Base-by-base conservation (phyloP, 306 rosid genomes). In the Hippophae rhamnoides region DNA sequence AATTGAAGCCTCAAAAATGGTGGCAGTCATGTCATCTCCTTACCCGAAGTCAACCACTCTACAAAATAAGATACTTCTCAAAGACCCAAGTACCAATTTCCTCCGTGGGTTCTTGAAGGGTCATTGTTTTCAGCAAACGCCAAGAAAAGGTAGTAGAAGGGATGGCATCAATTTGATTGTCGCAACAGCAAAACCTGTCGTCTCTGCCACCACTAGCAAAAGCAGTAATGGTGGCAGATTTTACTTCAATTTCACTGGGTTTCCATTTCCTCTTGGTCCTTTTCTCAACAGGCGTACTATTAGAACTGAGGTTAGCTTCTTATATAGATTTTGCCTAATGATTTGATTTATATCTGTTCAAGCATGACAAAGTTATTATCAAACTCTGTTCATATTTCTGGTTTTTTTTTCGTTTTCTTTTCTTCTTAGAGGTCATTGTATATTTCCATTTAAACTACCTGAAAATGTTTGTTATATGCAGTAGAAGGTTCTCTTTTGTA, bases 191-290 rank as follows among this genome's bases (percentile, higher is more conserved):
- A 76, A 70, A 43, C 46, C 72, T 25, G 38, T 62, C 52, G 41
- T 64, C 43, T 31, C 75, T 56, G 60, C 74, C 5, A 65, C 65
- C 50, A 55, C 60, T 60, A 61, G 68, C n/a, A 57, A 60, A 43
- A 52, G 45, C 40, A 79, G 58, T 38, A 58, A 54, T 10, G 69
- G 78, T 43, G 89, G 81, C 43, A 89, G 94, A 64, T 92, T 92
- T 74, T 92, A 92, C 85, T 88, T 86, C 84, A 92, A 92, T 63
- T 63, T 92, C 78, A 92, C 97, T 31, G 99, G 97, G 0, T 88
- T 92, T 69, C 99, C 99, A 64, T 92, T 92, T 70, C 99, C 99
- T 49, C 83, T 92, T 48, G 99, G 99, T 3, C 97, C 99, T 64
- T 92, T 92, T 57, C 94, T 92, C 61, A 82, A 84, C 38, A 77